Base-by-base conservation (phyloP, 2,329 filamentous ascomycete genomes). In the Diaporthe australafricana region DNA sequence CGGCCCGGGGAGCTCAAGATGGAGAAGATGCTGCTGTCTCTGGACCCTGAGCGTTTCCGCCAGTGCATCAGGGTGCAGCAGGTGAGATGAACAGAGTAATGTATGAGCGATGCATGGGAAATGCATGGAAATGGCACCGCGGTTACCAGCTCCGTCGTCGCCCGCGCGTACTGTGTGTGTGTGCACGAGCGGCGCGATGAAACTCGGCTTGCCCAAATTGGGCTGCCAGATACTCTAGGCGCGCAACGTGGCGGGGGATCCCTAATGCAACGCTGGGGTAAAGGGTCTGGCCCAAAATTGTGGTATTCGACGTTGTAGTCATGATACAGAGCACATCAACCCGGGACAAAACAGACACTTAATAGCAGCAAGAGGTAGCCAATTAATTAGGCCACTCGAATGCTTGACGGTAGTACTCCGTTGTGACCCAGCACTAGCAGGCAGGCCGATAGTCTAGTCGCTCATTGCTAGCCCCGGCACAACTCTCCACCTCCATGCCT, bases 181-280 rank as follows among this genome's bases (percentile, higher is more conserved):
- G 42, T 12, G 42, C 60, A 63, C 60, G 60, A 63, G 60, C 60
- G 60, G 17, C 17, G 27, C 30, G 30, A 48, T 63, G 60, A 63
- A 48, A 63, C 60, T 45, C 60, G 42, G 60, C 60, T 63, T 63
- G 48, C 60, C 60, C 60, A 63, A 63, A 63, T 35, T 27, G 42
- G 60, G 42, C 14, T 63, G 42, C 60, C 27, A 48, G 27, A 47
- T 40, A 47, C 27, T 14, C n/a, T 42, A 27, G 55, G 20, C 42
- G 32, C 47, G 42, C 60, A 35, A 63, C 42, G 60, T 48, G 20
- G 42, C 60, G 42, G 42, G 42, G 42, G 17, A 11, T 35, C 32
- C 9, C 42, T 63, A 30, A 63, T 63, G 60, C 8, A 20, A 63
- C 60, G 20, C 42, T 48, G 60, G 17, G 32, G 38, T 25, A 1